Evolutionary conservation across 805 yeast genomes (phyloP), one percentile per base, ranked within the genome.

Genomic region (Lipomyces yamanashiensis): DNA sequence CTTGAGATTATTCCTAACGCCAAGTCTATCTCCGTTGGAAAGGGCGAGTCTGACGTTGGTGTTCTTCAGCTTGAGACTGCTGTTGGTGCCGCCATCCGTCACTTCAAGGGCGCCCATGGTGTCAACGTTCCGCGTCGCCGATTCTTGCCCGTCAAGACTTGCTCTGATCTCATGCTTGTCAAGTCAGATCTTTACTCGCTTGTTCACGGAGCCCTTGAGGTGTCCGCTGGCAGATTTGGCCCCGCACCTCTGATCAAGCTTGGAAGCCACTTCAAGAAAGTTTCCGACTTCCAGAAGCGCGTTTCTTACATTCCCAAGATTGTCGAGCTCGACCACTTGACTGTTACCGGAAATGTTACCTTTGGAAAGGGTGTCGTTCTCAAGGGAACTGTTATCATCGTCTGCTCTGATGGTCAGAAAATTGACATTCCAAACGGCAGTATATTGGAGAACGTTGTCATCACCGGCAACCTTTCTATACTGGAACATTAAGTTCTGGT

Each of bases 391-490:
- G 99, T 95, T 66, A 95, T 95, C 74, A 90, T 95, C 71, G 98
- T 95, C 59, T 93, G 98, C 78, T 92, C 92, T 64, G 98, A 95
- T 74, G 98, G 98, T 66, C 95, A 92, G 76, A 90, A 86, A 80
- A 95, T 95, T 73, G 98, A 95, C 75, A 91, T 95, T 82, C 99
- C 99, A 72, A 92, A 95, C 74, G 99, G 99, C 47, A 85, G 96
- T 13, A 83, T 92, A 59, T 83, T 95, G 73, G 99, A 95, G 78
- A 95, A 95, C 75, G 98, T 93, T 57, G 99, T 93, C 67, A 90
- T 93, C 72, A 93, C 99, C 58, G 99, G 99, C 77, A 92, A 90
- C 80, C 84, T 93, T 79, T 91, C 96, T 73, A 92, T 95, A 72
- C 84, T 92, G 74, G 98, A 92, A 80, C 98, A 92, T 78, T 92